Evolutionary conservation across 73 alveolate species (phyloP).

Genomic region (Diophrys appendiculata): DNA sequence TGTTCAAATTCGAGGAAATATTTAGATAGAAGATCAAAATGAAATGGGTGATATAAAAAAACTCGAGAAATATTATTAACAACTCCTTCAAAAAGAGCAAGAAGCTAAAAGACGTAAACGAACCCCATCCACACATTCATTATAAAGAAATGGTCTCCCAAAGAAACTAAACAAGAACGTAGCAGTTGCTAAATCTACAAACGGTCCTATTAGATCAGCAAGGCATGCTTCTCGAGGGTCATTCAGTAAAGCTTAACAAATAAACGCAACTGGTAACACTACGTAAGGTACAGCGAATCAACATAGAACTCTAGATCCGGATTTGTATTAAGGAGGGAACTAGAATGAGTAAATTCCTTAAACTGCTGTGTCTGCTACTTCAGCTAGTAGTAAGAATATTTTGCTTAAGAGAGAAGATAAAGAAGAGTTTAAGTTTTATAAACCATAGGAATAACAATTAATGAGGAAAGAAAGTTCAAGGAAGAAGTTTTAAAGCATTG

Average conservation of each 20-base stretch:
- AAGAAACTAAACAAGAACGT: neutral
- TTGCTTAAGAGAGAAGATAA: neutral
- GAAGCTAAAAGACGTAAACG: neutral
- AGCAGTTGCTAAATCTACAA: neutral
- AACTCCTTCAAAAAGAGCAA: neutral
- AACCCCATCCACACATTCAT: neutral
- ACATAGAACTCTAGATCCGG: neutral
- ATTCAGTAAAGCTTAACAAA: neutral
- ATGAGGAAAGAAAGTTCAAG: neutral
- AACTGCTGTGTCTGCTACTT: neutral
- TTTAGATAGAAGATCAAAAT: too few species aligned
- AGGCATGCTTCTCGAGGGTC: neutral
- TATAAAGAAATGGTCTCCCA: neutral
- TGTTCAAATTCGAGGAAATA: neutral
- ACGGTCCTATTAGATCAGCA: neutral
- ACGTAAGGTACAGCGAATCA: neutral
- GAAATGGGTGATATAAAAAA: neutral
- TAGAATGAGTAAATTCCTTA: too few species aligned
- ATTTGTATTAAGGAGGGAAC: too few species aligned
- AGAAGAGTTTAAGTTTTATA: too few species aligned
- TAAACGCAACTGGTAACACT: too few species aligned
- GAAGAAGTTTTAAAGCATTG: neutral
- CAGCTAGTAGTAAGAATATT: neutral
- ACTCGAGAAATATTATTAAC: neutral
- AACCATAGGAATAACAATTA: neutral